Evolutionary conservation across 352 stramenopile genomes (phyloP).

Genomic region (Blastocystis sp.): DNA sequence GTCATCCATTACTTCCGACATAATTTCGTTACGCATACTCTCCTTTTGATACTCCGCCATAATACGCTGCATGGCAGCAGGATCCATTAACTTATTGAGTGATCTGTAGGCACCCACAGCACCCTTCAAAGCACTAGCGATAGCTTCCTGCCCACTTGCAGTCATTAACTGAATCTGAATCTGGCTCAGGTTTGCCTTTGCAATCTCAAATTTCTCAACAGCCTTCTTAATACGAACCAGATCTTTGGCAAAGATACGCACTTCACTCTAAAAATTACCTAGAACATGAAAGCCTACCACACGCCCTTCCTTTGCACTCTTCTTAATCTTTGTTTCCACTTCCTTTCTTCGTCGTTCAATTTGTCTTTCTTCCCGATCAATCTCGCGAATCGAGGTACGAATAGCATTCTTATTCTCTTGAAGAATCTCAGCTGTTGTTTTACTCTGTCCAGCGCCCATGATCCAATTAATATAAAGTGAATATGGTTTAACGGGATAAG

Average conservation of each 20-base stretch:
- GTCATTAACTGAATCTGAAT: conserved; percentile 52
- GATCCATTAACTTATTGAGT: conserved; percentile 38
- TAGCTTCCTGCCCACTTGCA: conserved; percentile 38
- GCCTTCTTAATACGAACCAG: conserved; percentile 31
- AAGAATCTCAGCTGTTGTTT: neutral
- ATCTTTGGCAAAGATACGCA: conserved; percentile 22
- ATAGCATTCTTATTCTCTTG: conserved; percentile 14
- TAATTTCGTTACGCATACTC: conserved; percentile 31
- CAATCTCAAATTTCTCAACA: conserved; percentile 35
- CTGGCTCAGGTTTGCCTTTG: conserved; percentile 14
- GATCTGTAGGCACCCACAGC: neutral
- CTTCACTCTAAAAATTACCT: conserved; percentile 8
- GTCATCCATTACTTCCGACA: conserved; percentile 7
- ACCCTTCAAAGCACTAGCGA: conserved; percentile 10
- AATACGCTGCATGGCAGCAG: conserved; percentile 20
- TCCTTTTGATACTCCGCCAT: conserved; percentile 26
- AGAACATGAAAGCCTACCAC: neutral
- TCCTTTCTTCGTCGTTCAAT: conserved; percentile 17
- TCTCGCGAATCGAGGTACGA: conserved; percentile 31
- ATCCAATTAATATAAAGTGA: neutral
- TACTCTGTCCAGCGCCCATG: conserved; percentile 12
- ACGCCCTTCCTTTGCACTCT: neutral
- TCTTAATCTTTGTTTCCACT: conserved; percentile 37
- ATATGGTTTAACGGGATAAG: neutral
- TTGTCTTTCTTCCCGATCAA: conserved; percentile 34